Conservation (phyloP, 805 yeast genomes). For the Metschnikowia chrysomelidarum region DNA sequence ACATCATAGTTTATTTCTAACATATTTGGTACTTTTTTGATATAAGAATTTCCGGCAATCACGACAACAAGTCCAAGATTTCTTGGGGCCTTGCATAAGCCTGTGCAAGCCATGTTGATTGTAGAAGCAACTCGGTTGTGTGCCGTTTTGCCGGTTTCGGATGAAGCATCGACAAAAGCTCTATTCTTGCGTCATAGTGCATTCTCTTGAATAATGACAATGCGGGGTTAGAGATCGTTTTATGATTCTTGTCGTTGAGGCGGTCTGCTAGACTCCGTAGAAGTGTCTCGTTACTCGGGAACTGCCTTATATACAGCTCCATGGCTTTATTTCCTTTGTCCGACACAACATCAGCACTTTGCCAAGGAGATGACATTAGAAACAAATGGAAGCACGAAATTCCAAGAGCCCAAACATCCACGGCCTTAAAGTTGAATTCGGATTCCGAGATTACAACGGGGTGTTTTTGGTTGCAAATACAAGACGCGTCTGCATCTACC, state of each 20-base stretch:
- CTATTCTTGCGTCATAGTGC: constrained; percentile 37
- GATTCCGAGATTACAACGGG: no score
- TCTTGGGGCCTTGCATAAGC: constrained; percentile 41
- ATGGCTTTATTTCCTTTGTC: constrained; percentile 23
- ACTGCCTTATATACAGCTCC: constrained; percentile 25
- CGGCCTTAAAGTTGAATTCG: constrained; percentile 29
- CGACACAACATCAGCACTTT: constrained; percentile 27
- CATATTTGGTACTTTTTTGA: constrained; percentile 3
- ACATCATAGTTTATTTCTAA: constrained; percentile 12
- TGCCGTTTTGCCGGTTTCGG: constrained; percentile 29
- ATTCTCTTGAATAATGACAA: constrained; percentile 32
- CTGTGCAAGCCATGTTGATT: constrained; percentile 37
- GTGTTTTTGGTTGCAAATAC: no score
- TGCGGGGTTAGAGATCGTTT: constrained; percentile 28
- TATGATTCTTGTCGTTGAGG: constrained; percentile 23
- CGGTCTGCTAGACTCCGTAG: constrained; percentile 24
- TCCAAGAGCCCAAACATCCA: constrained; percentile 55
- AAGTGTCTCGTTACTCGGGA: constrained; percentile 25
- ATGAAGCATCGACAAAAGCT: constrained; percentile 32
- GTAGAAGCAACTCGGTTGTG: constrained; percentile 22
- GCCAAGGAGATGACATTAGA: constrained; percentile 50
- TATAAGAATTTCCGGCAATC: background rate
- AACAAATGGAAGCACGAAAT: constrained; percentile 46
- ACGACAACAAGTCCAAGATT: constrained; percentile 20
- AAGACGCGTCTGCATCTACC: no score